Base-by-base conservation (phyloP, 108 stramenopile species). In the Seminavis robusta region DNA sequence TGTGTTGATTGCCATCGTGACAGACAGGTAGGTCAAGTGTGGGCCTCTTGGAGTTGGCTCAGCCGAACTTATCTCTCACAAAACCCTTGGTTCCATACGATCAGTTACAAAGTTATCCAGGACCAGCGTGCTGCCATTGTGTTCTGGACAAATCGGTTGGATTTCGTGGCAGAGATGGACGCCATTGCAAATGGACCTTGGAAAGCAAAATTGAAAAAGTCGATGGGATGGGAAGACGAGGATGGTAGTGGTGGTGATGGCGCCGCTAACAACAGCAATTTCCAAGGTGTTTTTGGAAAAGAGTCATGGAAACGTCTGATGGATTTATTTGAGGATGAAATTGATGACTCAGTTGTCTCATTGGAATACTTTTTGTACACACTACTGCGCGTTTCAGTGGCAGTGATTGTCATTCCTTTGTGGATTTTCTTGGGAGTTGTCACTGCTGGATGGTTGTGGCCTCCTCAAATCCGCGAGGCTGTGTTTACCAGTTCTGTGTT, bases 81-180 rank as follows among this genome's bases (percentile, higher is more conserved):
- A n/a, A n/a, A n/a, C n/a, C n/a, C n/a, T n/a, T n/a, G n/a, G n/a
- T n/a, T n/a, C n/a, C n/a, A n/a, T n/a, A n/a, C n/a, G n/a, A n/a
- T n/a, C n/a, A n/a, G 75, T 33, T 86, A 90, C 69, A 78, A 75
- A 46, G 81, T 86, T 0, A 83, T 86, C 61, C 80, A 78, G 36
- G 79, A 90, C 46, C 81, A 90, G 38, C 73, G 84, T 26, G 83
- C 88, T n/a, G 84, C 80, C 1, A 86, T 90, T 58, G 88, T 86
- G 8, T 90, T 90, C 39, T 86, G 84, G 88, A 80, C 81, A 0
- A 90, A 90, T 67, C 66, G 88, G 23, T 57, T 90, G 56, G 67
- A 75, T 43, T 90, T 84, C 69, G 71, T 86, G 43, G 76, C 83
- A 5, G 84, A 86, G 45, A 86, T 90, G 84, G 80, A 81, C 33